Base-by-base conservation (phyloP, 495 filamentous ascomycete species). In the Podospora tetraspora region DNA sequence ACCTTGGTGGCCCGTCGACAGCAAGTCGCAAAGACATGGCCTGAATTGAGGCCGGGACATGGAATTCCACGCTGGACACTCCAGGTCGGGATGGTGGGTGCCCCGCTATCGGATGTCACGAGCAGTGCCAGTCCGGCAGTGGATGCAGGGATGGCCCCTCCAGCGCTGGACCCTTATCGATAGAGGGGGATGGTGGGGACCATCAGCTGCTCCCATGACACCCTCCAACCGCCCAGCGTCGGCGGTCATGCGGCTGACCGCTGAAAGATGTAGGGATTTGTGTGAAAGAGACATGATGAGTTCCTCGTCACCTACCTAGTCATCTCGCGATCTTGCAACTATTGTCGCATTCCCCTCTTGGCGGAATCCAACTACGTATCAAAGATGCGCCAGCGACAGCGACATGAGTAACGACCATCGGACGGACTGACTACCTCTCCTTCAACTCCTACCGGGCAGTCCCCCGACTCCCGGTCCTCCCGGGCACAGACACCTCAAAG, bases 191-290 rank as follows among this genome's bases (percentile, higher is more conserved):
- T 32, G n/a, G 63, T 27, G 63, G 56, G 63, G 25, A n/a, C 13
- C 34, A 66, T 59, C 43, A 29, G 27, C 56, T 66, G 63, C 21
- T 66, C 52, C 63, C 57, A 59, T 59, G 52, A 59, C 63, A 66
- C 61, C 37, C 24, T 27, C 66, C 66, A 30, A 60, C 19, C 21
- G 12, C 22, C 34, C 62, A 30, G 27, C 32, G 7, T 21, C 27
- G 32, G 66, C 21, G 29, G 58, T 60, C 59, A 60, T 25, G 27
- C 59, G 27, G 21, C 27, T 60, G 23, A 60, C 59, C 59, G 43
- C 43, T 52, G 19, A n/a, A 52, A 52, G 16, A 52, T 52, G 12
- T 52, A 2, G 43, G 3, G 43, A 52, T 52, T 19, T n/a, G 13
- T 43, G 43, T n/a, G 43, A 52, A 52, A 52, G 43, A 52, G 43